These are phyloP conservation scores for Dactylella cylindrospora DNA, from an alignment of 2,329 filamentous ascomycete genomes.

Conservation along the genomic window DNA sequence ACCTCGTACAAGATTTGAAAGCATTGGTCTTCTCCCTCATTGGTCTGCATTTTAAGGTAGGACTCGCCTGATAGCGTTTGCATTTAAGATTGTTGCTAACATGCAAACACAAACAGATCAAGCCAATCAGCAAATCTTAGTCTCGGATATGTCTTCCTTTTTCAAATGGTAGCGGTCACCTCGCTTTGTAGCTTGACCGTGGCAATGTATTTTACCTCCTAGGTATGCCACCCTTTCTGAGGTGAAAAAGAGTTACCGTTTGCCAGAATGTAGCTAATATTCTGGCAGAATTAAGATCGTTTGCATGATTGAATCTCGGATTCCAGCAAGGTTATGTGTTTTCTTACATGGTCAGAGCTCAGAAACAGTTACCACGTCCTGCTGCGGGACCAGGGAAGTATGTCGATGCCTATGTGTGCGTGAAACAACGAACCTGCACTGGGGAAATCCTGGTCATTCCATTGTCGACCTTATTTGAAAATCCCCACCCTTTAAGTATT, in stretches of 20 bases:
- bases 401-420: conserved; percentile 23
- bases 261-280: no score
- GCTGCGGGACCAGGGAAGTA: conserved; percentile 24
- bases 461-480: conserved; percentile 19
- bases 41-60: conserved; percentile 90
- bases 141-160: background rate
- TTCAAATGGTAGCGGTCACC: conserved; percentile 34
- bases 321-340: no score
- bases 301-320: no score
- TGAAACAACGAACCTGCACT: conserved; percentile 10
- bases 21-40: conserved; percentile 95
- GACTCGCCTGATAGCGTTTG: background rate
- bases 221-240: conserved; percentile 22
- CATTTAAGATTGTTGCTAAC: conserved; percentile 3
- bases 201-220: conserved; percentile 26
- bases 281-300: no score
- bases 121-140: conserved; percentile 18
- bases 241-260: no score
- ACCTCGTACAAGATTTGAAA: conserved; percentile 95
- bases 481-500: conserved; percentile 10
- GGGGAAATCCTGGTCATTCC: conserved; percentile 1
- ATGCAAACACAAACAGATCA: conserved; percentile 17
- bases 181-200: conserved; percentile 22
- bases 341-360: no score
- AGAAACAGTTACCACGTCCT: background rate